These are phyloP conservation scores for Penicillium manginii DNA, from an alignment of 495 filamentous ascomycete species.

Conservation along the genomic window DNA sequence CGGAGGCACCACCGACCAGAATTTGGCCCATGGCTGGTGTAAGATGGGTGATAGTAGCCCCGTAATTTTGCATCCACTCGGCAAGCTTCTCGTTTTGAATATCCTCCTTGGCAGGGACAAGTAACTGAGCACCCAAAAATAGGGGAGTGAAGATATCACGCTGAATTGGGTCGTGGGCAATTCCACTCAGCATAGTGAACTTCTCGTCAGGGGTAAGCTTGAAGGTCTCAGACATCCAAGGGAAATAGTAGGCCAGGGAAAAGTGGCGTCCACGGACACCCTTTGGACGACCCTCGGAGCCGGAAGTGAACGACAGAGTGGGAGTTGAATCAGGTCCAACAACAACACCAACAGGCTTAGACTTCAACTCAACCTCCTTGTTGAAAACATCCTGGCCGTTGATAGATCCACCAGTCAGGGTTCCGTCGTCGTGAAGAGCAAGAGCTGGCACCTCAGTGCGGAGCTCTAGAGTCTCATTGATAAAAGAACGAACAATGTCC, in stretches of 20 bases:
- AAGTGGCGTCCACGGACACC: slow-evolving; percentile 90
- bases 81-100: slow-evolving; percentile 88
- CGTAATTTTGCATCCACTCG: slow-evolving; percentile 85
- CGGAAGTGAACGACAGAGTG: slow-evolving; percentile 84
- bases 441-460: slow-evolving; percentile 79
- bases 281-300: slow-evolving; percentile 83
- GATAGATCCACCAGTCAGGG: slow-evolving; percentile 66
- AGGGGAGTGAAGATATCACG: slow-evolving; percentile 93
- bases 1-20: slow-evolving; percentile 80
- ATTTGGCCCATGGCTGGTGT: slow-evolving; percentile 97
- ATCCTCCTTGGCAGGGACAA: slow-evolving; percentile 82
- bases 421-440: slow-evolving; percentile 73
- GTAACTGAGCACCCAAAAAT: slow-evolving; percentile 80
- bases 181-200: slow-evolving; percentile 85
- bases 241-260: slow-evolving; percentile 82
- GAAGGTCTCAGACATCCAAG: slow-evolving; percentile 91
- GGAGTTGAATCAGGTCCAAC: slow-evolving; percentile 91
- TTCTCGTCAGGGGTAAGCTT: slow-evolving; percentile 70
- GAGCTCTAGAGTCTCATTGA: slow-evolving; percentile 72
- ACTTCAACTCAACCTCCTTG: slow-evolving; percentile 53
- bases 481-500: slow-evolving; percentile 70
- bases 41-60: slow-evolving; percentile 83
- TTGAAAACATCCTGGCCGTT: slow-evolving; percentile 70
- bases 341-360: slow-evolving; percentile 66
- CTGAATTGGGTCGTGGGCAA: slow-evolving; percentile 88